Evolutionary conservation across 2,329 filamentous ascomycete genomes (phyloP), one percentile per base, ranked within the genome.

Genomic region (Ophiostoma ips): DNA sequence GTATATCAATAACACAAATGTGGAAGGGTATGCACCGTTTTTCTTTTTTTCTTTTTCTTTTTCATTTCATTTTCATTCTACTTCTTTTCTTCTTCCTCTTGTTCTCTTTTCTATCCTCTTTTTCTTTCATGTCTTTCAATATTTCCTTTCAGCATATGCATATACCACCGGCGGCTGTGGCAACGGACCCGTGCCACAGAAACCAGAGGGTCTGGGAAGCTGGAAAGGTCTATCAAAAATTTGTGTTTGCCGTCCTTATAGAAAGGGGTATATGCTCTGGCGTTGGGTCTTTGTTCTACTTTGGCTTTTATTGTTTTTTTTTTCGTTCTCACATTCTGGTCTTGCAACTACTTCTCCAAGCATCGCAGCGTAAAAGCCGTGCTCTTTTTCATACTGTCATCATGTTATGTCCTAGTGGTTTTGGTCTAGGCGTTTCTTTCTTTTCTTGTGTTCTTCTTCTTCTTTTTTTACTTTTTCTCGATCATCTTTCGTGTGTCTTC

Each of bases 141-240:
- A 16, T 21, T 36, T 6, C 8, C 7, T 46, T 46, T 34, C 15
- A 50, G 43, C 36, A 47, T 50, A 15, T 49, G 48, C 48, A 50
- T 49, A 46, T 43, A 49, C 35, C 41, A 41, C 28, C 11, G 34
- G 21, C 12, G 28, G 30, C 30, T 16, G 15, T 31, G 30, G 43
- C 18, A 2, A 34, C 8, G 7, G 31, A 24, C 28, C 43, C 43
- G 11, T 21, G 28, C 13, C 18, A 24, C 8, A 43, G 30, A 19
- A n/a, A 19, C 31, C 18, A 47, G 45, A 31, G 40, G 3, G 37
- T 30, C 28, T 40, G 31, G 45, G n/a, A 44, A 41, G 37, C 37
- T 48, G 40, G 16, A 45, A 19, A 4, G 49, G 50, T 24, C 24
- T 21, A 35, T 44, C 13, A 18, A 43, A 18, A 15, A 31, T 30